Base-by-base conservation (phyloP, 2,329 filamentous ascomycete species). In the Dactylonectria estremocensis region DNA sequence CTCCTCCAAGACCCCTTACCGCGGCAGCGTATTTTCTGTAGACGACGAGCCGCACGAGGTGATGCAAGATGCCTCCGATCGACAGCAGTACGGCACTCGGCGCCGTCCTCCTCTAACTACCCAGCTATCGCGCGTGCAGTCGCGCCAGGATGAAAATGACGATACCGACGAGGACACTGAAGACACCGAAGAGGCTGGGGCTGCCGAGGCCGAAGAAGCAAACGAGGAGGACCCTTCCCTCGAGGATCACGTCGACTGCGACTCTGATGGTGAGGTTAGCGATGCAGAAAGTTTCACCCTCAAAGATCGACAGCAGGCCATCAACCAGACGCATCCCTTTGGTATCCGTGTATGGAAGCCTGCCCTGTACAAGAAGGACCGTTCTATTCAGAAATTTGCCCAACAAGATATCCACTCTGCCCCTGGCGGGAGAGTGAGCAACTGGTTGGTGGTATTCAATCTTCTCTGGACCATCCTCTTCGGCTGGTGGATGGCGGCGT, bases 321-420 rank as follows among this genome's bases (percentile, higher is more conserved):
- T 99, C 86, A 99, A 99, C 83, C 92, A 97, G 80, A 99, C 96
- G 0, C 96, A 99, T 85, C 96, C 96, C 0, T 99, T 99, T 76
- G 96, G 96, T 86, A 98, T 99, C 79, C 91, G 97, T 79, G 94
- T 99, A 70, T 99, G 96, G 96, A 99, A 99, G 81, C 96, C 96
- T 49, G 97, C 96, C 1, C 82, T 99, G 70, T 99, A 99, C 88
- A 99, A 99, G 83, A 99, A 99, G 82, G 92, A 93, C 75, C 91
- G 96, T 64, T 99, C 96, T 1, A 97, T 99, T 43, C 95, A 98
- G 80, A 96, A 97, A 81, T 97, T 92, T 53, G 96, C 96, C 6
- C 95, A 98, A 82, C 95, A 93, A 14, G 96, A 99, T 80, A 98
- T 99, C 66, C 96, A 99, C 83, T 98, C 95, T 3, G 91, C 94